These are phyloP conservation scores for Acer campestre DNA, from an alignment of 345 rosid species.

Conservation along the genomic window DNA sequence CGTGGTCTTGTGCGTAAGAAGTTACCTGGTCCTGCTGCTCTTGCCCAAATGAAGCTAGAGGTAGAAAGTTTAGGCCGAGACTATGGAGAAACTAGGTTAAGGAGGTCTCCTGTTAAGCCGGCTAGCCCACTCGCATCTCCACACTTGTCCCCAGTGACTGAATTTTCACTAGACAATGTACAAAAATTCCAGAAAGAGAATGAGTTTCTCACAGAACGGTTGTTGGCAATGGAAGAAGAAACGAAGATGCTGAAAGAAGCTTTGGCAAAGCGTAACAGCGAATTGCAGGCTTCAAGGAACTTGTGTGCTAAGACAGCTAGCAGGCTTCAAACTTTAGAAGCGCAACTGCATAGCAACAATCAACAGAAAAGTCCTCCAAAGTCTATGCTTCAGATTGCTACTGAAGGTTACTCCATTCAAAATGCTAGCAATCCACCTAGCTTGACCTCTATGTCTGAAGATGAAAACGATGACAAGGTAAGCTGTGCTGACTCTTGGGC, in stretches of 20 bases:
- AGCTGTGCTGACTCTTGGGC: conserved; percentile 83
- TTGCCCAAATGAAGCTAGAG: conserved; percentile 98
- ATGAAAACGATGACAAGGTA: conserved; percentile 80
- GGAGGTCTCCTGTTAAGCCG: conserved; percentile 76
- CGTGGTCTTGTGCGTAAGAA: conserved; percentile 90
- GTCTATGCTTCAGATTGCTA: conserved; percentile 48
- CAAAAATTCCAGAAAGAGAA: conserved; percentile 83
- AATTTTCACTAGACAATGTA: conserved; percentile 64
- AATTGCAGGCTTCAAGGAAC: conserved; percentile 90
- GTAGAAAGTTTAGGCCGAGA: conserved; percentile 88
- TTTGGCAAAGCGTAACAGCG: conserved; percentile 87
- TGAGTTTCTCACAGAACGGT: conserved; percentile 73
- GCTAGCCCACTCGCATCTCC: conserved; percentile 71
- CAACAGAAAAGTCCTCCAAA: conserved; percentile 57
- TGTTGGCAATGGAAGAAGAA: conserved; percentile 94
- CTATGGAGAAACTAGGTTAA: conserved; percentile 67
- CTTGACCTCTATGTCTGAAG: conserved; percentile 83
- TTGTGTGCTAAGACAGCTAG: conserved; percentile 79
- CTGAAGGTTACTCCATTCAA: conserved; percentile 62
- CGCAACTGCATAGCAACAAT: conserved; percentile 43
- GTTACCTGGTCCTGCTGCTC: conserved; percentile 99
- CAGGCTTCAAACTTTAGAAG: conserved; percentile 78
- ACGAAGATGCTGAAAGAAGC: conserved; percentile 99
- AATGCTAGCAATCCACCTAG: conserved; percentile 80
- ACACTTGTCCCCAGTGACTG: conserved; percentile 54